Conservation (phyloP, 73 alveolate genomes). For the Blepharisma stoltei region DNA sequence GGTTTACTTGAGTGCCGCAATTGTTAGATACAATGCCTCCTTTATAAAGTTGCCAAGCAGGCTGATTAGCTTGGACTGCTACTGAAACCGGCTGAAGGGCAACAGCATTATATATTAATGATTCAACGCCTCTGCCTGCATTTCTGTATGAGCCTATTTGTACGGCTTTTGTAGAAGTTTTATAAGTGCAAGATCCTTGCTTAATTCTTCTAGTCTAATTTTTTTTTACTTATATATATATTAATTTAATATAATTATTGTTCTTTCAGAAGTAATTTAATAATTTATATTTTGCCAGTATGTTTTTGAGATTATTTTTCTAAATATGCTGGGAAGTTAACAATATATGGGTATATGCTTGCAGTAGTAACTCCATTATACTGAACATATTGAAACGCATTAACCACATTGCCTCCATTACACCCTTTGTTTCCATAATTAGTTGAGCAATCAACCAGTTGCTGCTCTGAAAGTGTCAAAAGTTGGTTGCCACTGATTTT, state of each 20-base stretch:
- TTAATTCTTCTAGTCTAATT: too few relatives aligned
- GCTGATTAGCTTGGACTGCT: conserved; percentile 61
- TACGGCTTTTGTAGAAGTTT: not conserved
- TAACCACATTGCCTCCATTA: conserved; percentile 56
- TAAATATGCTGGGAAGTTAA: too few relatives aligned
- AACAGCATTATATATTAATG: conserved; percentile 45
- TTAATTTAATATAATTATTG: too few relatives aligned
- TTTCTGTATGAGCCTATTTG: not conserved
- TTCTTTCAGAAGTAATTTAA: too few relatives aligned
- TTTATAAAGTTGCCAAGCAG: conserved; percentile 52
- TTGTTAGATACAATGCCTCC: conserved; percentile 53
- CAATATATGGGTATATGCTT: conserved; percentile 73
- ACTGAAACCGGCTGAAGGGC: conserved; percentile 68
- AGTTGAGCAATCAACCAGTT: conserved; percentile 61
- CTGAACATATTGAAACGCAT: conserved; percentile 27
- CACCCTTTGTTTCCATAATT: conserved; percentile 52
- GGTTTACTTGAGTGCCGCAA: conserved; percentile 57
- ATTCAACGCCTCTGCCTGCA: conserved; percentile 29
- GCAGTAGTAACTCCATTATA: conserved; percentile 51
- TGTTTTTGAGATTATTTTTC: too few relatives aligned
- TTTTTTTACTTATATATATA: too few relatives aligned
- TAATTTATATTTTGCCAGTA: too few relatives aligned
- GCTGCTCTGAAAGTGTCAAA: conserved; percentile 50
- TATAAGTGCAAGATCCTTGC: conserved; percentile 37
- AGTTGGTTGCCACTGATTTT: conserved; percentile 3